phyloP scores from a whole-genome alignment of 768 basidiomycete species.

The Lactarius tabidus region DNA sequence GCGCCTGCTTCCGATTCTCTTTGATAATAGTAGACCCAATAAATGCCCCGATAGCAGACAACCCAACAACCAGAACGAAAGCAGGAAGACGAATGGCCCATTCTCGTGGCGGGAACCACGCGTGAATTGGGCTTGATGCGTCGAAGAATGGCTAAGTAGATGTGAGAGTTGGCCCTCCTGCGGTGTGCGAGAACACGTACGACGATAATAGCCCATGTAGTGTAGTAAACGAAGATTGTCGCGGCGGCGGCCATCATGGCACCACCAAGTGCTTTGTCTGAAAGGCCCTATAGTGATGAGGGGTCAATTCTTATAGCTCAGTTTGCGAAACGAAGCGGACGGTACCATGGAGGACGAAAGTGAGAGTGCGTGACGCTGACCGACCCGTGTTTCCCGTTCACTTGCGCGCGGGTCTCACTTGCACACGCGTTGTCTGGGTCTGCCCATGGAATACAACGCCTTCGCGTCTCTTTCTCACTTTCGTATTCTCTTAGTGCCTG shows the following conservation, averaged over 20 bases:
- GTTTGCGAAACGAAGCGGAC: neutral
- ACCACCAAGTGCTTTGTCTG: conserved; percentile 78
- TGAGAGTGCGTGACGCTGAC: neutral
- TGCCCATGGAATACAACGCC: conserved; percentile 59
- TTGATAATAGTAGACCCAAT: conserved; percentile 71
- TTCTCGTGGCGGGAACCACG: conserved; percentile 81
- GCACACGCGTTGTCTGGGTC: neutral
- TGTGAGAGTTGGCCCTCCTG: conserved; percentile 9
- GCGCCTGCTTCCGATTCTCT: conserved; percentile 66
- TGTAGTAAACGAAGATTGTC: conserved; percentile 83
- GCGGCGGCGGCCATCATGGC: conserved; percentile 75
- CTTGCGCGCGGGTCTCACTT: neutral
- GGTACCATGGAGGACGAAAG: conserved; percentile 12
- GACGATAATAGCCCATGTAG: conserved; percentile 84
- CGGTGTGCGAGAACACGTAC: conserved; percentile 42
- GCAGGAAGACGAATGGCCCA: conserved; percentile 91
- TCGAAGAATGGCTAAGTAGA: conserved; percentile 76
- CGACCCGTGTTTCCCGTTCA: neutral
- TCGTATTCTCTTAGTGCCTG: conserved; percentile 79
- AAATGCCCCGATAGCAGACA: conserved; percentile 77
- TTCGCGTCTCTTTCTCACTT: conserved; percentile 86
- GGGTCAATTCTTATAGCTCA: neutral
- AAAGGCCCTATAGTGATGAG: conserved; percentile 49
- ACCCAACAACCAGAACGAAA: conserved; percentile 72
- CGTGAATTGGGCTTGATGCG: conserved; percentile 63